These are phyloP conservation scores for Akanthomyces uredinophilus DNA, from an alignment of 2,329 filamentous ascomycete species.

Conservation along the genomic window DNA sequence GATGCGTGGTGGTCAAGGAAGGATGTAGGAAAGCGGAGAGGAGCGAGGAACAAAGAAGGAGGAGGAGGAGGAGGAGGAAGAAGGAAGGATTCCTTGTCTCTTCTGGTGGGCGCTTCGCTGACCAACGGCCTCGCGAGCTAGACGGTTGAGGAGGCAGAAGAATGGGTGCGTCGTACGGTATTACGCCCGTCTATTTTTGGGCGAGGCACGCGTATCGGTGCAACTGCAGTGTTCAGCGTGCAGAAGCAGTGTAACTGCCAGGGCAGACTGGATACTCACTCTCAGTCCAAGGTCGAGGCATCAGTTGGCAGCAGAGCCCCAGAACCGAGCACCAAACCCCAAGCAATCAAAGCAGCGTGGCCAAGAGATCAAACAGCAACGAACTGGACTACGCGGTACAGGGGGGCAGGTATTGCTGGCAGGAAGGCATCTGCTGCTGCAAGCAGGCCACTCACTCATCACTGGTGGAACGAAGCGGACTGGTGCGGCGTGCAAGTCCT, in stretches of 20 bases:
- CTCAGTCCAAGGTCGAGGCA: background rate
- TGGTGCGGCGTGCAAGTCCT: constrained; percentile 12
- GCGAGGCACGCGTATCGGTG: background rate
- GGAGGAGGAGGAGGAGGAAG: no score
- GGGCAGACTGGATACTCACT: background rate
- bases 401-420: background rate
- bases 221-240: background rate
- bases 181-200: constrained; percentile 1
- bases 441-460: background rate
- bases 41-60: background rate
- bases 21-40: background rate
- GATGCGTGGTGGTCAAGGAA: background rate
- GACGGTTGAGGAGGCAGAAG: background rate
- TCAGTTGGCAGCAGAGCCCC: background rate
- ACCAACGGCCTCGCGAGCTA: background rate
- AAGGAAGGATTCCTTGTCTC: no score
- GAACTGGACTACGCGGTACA: background rate
- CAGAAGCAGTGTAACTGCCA: background rate
- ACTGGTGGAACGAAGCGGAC: background rate
- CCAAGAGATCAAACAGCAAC: background rate
- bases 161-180: constrained; percentile 3
- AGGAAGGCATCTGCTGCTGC: background rate
- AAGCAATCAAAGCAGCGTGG: background rate
- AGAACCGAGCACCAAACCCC: no score
- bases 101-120: background rate